Evolutionary conservation across 2,329 filamentous ascomycete species (phyloP).

Genomic region (Xylaria arbuscula): DNA sequence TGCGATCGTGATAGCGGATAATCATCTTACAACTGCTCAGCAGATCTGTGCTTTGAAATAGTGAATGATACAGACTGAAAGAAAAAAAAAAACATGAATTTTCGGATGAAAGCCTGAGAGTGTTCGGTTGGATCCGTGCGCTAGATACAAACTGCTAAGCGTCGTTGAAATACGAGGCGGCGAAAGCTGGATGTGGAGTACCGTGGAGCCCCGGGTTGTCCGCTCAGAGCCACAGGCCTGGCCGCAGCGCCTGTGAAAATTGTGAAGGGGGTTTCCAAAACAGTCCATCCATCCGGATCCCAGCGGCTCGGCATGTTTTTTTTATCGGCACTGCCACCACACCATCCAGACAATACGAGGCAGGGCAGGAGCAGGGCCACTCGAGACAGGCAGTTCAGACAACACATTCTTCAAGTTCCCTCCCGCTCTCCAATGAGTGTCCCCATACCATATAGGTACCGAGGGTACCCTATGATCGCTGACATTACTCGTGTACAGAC

Average conservation of each 20-base stretch:
- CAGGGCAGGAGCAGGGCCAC: slow-evolving; percentile 27
- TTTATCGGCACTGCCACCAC: slow-evolving; percentile 39
- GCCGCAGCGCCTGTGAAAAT: slow-evolving; percentile 18
- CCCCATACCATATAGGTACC: not conserved
- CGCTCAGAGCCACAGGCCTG: not conserved
- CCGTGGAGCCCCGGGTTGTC: slow-evolving; percentile 30
- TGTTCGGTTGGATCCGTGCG: slow-evolving; percentile 30
- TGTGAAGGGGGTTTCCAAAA: not conserved
- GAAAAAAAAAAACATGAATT: not conserved
- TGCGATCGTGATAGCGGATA: not conserved
- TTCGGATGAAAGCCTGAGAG: not conserved
- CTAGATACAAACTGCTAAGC: slow-evolving; percentile 6
- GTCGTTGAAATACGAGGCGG: slow-evolving; percentile 38
- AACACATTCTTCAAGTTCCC: slow-evolving; percentile 16
- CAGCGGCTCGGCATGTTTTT: slow-evolving; percentile 24
- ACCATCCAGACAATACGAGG: slow-evolving; percentile 36
- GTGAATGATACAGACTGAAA: no score
- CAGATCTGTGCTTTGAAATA: not conserved
- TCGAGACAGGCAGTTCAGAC: slow-evolving; percentile 18
- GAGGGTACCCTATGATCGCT: not conserved
- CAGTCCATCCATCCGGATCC: slow-evolving; percentile 16
- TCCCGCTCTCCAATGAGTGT: slow-evolving; percentile 6
- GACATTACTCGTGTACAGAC: slow-evolving; percentile 2
- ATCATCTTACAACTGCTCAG: not conserved
- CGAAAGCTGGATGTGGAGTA: slow-evolving; percentile 33